Evolutionary conservation across 129 eudicot genomes (phyloP).

Genomic region (Apium graveolens): DNA sequence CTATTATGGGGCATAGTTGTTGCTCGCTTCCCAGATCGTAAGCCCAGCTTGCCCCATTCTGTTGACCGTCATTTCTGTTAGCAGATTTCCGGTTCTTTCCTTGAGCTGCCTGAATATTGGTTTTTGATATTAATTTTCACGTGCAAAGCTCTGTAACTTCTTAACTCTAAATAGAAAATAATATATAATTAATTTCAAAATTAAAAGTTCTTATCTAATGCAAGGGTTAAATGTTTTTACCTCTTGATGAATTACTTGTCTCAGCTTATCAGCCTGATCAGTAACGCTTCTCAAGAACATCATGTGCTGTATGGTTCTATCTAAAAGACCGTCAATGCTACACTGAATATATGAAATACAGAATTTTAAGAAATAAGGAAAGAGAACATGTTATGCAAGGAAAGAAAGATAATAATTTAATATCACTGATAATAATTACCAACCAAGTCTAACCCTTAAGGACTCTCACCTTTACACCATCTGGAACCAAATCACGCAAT

Average conservation of each 20-base stretch:
- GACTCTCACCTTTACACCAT: constrained; percentile 52
- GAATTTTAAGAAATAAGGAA: not conserved
- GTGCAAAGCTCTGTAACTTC: not conserved
- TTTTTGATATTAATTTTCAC: not conserved
- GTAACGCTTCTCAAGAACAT: constrained; percentile 43
- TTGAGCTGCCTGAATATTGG: not conserved
- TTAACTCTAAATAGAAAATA: not conserved
- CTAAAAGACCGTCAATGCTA: constrained; percentile 93
- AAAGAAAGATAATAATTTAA: not conserved
- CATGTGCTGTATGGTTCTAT: constrained; percentile 70
- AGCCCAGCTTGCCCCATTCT: constrained; percentile 74
- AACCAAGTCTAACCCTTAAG: not conserved
- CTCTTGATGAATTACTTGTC: constrained; percentile 39
- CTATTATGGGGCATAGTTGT: constrained; percentile 65
- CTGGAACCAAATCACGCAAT: constrained; percentile 74
- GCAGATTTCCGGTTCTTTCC: constrained; percentile 20
- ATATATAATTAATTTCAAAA: not conserved
- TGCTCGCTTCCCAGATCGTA: constrained; percentile 52
- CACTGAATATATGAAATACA: constrained; percentile 39
- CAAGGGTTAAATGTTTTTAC: constrained; percentile 21
- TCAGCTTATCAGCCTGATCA: constrained; percentile 28
- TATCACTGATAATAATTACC: not conserved
- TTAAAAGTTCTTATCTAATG: not conserved
- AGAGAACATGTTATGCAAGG: not conserved
- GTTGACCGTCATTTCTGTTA: constrained; percentile 21